phyloP scores from a whole-genome alignment of 169 alveolate species.

The Cryptosporidium parvum region DNA sequence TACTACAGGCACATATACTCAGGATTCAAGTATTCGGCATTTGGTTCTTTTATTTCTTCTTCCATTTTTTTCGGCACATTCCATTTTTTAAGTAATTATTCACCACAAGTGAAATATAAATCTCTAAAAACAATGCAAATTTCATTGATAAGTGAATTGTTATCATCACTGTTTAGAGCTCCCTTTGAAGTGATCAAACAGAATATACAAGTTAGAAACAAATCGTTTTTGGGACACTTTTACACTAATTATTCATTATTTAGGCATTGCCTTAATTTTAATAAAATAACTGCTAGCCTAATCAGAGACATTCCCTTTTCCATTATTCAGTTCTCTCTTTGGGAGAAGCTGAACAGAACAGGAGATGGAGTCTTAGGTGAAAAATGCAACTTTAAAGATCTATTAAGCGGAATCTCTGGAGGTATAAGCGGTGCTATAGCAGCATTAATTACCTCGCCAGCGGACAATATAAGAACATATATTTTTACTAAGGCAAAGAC shows the following conservation, averaged over 20 bases:
- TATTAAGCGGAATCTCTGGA: neutral
- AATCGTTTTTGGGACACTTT: neutral
- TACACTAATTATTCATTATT: neutral
- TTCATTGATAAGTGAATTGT: neutral
- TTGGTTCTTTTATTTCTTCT: neutral
- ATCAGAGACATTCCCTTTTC: constrained; percentile 1
- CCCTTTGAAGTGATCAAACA: constrained; percentile 3
- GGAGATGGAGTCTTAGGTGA: neutral
- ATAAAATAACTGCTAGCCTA: neutral
- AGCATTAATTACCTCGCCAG: neutral
- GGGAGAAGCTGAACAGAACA: neutral
- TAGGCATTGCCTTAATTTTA: neutral
- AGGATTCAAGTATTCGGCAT: neutral
- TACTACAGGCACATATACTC: neutral
- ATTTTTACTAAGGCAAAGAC: neutral
- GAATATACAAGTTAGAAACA: neutral
- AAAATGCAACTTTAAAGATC: neutral
- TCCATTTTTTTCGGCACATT: neutral
- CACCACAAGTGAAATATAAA: neutral
- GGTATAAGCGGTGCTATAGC: neutral
- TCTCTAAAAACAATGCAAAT: neutral
- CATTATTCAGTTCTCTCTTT: neutral
- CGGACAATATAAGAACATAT: neutral
- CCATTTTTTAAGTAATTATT: neutral
- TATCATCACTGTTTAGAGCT: neutral